phyloP scores from a whole-genome alignment of 148 eudicot genomes.

The Chenopodium berlandieri region DNA sequence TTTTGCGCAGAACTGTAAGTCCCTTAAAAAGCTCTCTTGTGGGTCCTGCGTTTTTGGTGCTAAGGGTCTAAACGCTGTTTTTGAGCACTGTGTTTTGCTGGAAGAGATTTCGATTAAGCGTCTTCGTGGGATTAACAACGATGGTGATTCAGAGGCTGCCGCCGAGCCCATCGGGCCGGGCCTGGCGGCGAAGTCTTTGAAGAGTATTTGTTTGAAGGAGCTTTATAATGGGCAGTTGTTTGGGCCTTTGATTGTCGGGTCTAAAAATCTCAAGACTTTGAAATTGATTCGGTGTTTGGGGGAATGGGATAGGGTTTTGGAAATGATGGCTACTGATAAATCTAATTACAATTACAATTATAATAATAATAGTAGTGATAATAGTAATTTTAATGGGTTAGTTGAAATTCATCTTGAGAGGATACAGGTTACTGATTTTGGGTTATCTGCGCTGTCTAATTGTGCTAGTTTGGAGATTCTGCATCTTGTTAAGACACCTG shows the following conservation, averaged over 20 bases:
- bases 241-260: constrained; percentile 55
- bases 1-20: constrained; percentile 41
- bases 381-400: constrained; percentile 32
- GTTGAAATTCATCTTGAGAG: constrained; percentile 70
- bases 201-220: constrained; percentile 61
- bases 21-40: constrained; percentile 44
- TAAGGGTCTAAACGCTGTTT: constrained; percentile 47
- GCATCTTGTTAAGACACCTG: constrained; percentile 71
- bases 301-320: constrained; percentile 70
- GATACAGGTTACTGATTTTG: constrained; percentile 71
- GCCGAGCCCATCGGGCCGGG: constrained; percentile 49
- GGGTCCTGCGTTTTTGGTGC: constrained; percentile 59
- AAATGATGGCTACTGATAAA: constrained; percentile 30
- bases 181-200: constrained; percentile 39
- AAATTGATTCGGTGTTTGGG: constrained; percentile 64
- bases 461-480: constrained; percentile 55
- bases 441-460: constrained; percentile 46
- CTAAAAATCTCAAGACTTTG: constrained; percentile 52
- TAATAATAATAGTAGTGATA: background rate
- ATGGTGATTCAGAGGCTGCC: constrained; percentile 17
- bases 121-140: constrained; percentile 39
- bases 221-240: constrained; percentile 70
- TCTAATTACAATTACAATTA: background rate
- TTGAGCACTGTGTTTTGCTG: constrained; percentile 39
- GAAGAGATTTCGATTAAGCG: constrained; percentile 55